These are phyloP conservation scores for Agaricus blazei DNA, from an alignment of 768 basidiomycete genomes.

Conservation along the genomic window DNA sequence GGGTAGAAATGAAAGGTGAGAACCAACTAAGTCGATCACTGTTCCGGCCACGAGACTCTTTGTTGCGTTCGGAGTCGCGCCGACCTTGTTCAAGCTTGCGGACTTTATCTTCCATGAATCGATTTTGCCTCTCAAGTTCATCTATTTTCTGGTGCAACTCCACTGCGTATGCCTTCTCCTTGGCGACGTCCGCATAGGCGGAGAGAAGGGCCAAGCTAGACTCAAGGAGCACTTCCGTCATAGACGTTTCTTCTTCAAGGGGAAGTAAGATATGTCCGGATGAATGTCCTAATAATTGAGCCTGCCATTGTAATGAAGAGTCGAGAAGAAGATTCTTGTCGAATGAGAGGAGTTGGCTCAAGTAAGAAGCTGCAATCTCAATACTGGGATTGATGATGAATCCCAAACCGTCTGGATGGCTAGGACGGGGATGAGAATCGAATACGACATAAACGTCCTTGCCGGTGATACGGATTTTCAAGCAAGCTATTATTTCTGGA, in stretches of 20 bases:
- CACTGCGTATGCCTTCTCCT: neutral
- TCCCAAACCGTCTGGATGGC: slow-evolving; percentile 55
- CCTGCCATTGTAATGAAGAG: slow-evolving; percentile 53
- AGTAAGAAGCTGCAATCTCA: slow-evolving; percentile 35
- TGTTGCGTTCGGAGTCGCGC: slow-evolving; percentile 3
- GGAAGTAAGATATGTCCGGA: slow-evolving; percentile 54
- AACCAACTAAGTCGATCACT: neutral
- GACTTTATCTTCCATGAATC: slow-evolving; percentile 4
- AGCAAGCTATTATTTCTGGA: slow-evolving; percentile 60
- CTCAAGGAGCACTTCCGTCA: slow-evolving; percentile 7
- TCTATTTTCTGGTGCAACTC: slow-evolving; percentile 3
- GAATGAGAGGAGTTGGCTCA: slow-evolving; percentile 43
- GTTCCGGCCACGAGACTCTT: neutral
- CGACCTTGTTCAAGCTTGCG: slow-evolving; percentile 1
- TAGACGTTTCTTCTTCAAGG: slow-evolving; percentile 6
- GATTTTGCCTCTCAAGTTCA: slow-evolving; percentile 6
- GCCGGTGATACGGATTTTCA: slow-evolving; percentile 27
- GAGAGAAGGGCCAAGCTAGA: slow-evolving; percentile 8
- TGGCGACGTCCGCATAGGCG: slow-evolving; percentile 7
- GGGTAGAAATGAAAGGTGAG: neutral
- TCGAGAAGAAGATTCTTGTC: slow-evolving; percentile 41
- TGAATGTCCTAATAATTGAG: slow-evolving; percentile 55
- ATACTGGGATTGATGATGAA: slow-evolving; percentile 48
- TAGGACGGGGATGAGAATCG: slow-evolving; percentile 61
- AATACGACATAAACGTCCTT: slow-evolving; percentile 52